Base-by-base conservation (phyloP, 2,329 filamentous ascomycete species). In the Juglanconis oblonga region DNA sequence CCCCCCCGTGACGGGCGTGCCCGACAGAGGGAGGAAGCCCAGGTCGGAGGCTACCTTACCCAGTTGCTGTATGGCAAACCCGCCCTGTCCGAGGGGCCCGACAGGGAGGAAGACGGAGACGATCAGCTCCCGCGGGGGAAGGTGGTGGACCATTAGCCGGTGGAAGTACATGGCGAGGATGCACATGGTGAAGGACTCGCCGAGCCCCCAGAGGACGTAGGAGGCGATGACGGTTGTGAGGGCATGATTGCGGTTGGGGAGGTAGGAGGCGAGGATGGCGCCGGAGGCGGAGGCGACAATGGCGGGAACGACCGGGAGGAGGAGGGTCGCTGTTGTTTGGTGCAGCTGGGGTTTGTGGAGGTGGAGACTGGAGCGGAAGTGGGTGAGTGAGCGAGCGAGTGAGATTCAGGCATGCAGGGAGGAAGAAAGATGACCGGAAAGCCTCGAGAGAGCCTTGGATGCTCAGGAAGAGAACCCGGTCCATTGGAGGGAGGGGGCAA, bases 81-180 rank as follows among this genome's bases (percentile, higher is more conserved):
- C 84, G 24, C 85, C 86, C 69, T 87, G 83, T 0, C 86, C 86
- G 0, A 88, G 73, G 0, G 86, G 85, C 0, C 86, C 85, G 0
- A 89, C 73, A 0, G 86, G 86, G 1, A 89, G 73, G 64, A 89
- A 86, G 9, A 81, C 81, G 2, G 81, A 86, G 1, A 88, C 84
- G 17, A 88, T 83, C 49, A 86, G 83, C 67, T 89, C 88, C 52
- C 82, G 79, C 1, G 86, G 82, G 0, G 87, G 87, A 13, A 90
- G 77, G 44, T 86, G 85, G 71, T 90, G 83, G 3, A 90, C 71
- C 4, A 84, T 85, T 9, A 91, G 77, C 10, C 88, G 85, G 61
- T 88, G 84, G 68, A 89, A 89, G 72, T 91, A 91, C 42, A 91
- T 81, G 10, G 84, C 84, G 32, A 90, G 74, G 24, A 89, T 81